Conservation (phyloP, 148 eudicot genomes). For the Chenopodium suecicum region DNA sequence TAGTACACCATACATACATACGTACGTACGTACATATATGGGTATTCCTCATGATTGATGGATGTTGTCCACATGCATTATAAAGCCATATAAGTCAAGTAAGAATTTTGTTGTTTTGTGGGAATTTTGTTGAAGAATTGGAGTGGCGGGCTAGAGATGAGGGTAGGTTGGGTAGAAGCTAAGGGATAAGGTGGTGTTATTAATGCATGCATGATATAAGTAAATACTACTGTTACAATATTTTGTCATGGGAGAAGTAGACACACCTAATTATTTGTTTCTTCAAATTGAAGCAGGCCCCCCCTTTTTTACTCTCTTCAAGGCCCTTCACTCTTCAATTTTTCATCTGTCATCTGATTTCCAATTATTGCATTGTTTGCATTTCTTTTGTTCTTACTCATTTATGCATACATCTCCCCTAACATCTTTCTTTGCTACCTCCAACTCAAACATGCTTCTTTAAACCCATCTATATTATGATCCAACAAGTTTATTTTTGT, state of each 20-base stretch:
- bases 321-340: neutral
- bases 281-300: conserved; percentile 13
- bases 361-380: conserved; percentile 4
- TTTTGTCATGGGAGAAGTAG: conserved; percentile 14
- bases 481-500: too few relatives aligned
- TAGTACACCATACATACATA: too few relatives aligned
- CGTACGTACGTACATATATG: too few relatives aligned
- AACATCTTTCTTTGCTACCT: neutral
- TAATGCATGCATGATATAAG: neutral
- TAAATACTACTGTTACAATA: neutral
- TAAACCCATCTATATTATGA: too few relatives aligned
- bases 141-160: neutral
- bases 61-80: too few relatives aligned
- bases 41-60: too few relatives aligned
- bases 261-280: conserved; percentile 23
- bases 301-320: neutral
- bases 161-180: neutral
- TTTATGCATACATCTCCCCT: neutral
- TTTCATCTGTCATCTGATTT: neutral
- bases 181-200: neutral
- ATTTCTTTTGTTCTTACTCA: neutral
- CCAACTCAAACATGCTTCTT: too few relatives aligned
- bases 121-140: conserved; percentile 21
- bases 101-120: conserved; percentile 1
- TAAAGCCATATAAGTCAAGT: neutral